phyloP scores from a whole-genome alignment of 345 rosid genomes.

The Noccaea caerulescens region DNA sequence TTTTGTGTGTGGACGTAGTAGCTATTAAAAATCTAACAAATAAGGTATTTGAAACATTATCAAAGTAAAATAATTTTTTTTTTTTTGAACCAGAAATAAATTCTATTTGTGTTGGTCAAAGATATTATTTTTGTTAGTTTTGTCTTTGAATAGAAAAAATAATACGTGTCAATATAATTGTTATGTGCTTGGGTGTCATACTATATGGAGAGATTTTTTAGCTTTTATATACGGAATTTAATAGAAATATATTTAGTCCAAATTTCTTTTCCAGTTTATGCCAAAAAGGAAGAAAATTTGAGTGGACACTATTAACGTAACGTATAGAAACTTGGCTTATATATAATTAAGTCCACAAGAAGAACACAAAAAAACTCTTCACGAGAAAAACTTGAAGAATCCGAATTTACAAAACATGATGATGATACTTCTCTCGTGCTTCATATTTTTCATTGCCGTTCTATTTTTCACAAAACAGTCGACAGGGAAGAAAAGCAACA shows the following conservation, averaged over 20 bases:
- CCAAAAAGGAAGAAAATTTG: constrained; percentile 20
- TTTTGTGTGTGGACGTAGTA: no score
- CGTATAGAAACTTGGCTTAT: constrained; percentile 28
- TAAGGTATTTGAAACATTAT: not conserved
- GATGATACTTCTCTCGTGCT: constrained; percentile 32
- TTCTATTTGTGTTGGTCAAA: not conserved
- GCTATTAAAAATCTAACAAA: not conserved
- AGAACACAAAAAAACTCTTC: constrained; percentile 8
- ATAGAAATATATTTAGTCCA: not conserved
- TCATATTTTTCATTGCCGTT: constrained; percentile 16
- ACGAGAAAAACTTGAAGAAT: constrained; percentile 35
- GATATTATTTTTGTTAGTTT: not conserved
- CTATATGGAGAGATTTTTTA: constrained; percentile 17
- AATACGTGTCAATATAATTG: constrained; percentile 1
- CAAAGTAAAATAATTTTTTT: not conserved
- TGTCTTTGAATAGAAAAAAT: not conserved
- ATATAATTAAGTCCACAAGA: not conserved
- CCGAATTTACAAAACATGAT: constrained; percentile 8
- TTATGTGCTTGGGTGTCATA: constrained; percentile 19
- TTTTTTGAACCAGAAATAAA: no score
- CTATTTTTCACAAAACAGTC: constrained; percentile 16
- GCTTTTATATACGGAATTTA: not conserved
- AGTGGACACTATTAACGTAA: constrained; percentile 20
- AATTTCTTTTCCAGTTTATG: not conserved
- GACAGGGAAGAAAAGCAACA: constrained; percentile 15